Base-by-base conservation (phyloP, 768 basidiomycete species). In the Serendipita sp. region DNA sequence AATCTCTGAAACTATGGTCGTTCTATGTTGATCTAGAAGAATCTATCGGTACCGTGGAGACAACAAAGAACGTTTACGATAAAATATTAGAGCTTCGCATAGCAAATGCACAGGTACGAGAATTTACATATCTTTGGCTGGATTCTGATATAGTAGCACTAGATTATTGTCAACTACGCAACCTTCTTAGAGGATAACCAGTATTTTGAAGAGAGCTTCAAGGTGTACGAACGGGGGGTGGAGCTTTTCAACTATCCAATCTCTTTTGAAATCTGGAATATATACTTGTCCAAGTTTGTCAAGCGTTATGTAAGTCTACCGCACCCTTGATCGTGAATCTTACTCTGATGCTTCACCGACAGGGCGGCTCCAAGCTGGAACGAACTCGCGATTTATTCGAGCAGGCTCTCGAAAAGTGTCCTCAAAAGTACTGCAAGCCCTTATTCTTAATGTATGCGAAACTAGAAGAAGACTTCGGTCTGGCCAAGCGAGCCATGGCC, bases 191-290 rank as follows among this genome's bases (percentile, higher is more conserved):
- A 98, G 72, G 95, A 97, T 72, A 95, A 97, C 75, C 83, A 92
- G 68, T 99, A 98, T 75, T 99, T 88, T 74, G 96, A 99, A 69
- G 96, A 98, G 70, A 91, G 91, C 73, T 99, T 98, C 83, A 96
- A 93, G 81, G 87, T 95, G 29, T 99, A 97, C 72, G 96, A 98
- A 72, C 85, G 94, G 29, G 96, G 96, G 53, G 91, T 95, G 8
- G 95, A 98, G 67, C 76, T 98, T 34, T 98, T 98, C 78, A 95
- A 94, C 6, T 98, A 91, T 79, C 96, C 96, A 0, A 85, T 98
- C 66, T 94, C 92, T 2, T 98, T 97, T 73, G 96, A 99, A 75
- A 85, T 99, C 67, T 98, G 96, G 95, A 98, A 99, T 73, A 96
- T 96, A 63, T 99, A 98, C 73, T 76, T 99, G 18, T 86, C 91